Evolutionary conservation across 2,329 filamentous ascomycete species (phyloP), one percentile per base, ranked within the genome.

Genomic region (Pleurostoma richardsiae): DNA sequence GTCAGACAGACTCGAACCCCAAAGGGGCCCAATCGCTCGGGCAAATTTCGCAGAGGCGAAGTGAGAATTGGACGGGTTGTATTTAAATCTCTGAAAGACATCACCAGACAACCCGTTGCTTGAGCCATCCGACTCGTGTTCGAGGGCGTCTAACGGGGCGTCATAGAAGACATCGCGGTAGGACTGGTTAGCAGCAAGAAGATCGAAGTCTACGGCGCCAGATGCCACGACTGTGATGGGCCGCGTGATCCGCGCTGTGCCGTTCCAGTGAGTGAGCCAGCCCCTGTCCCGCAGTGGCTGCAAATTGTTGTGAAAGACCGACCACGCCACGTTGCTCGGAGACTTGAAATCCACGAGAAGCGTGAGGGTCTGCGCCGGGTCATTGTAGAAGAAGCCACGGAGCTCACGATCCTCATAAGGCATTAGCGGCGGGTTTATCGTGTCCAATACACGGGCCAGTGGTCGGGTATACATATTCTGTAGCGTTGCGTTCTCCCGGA

Each of bases 291-390:
- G 42, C 42, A 44, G 28, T 26, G 42, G 3, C 28, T 44, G n/a
- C 27, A 44, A 38, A 39, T 44, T 31, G 33, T 31, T 38, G 27
- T 11, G 4, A 28, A 44, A 26, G n/a, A 30, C 42, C 3, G 42
- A 31, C 29, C 38, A 44, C 10, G 42, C 27, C 33, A 30, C 42
- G n/a, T 28, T 28, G n/a, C 27, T 38, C n/a, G 42, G n/a, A 19
- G n/a, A 29, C 39, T 44, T 44, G n/a, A 44, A 39, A 19, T 44
- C 42, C 42, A 44, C 42, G 33, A 44, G 42, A 29, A 44, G 42
- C 10, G 39, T 38, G 10, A 44, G 33, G n/a, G 42, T 44, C 10
- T 44, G 42, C 27, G 38, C 28, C 29, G 42, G 42, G 27, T 8
- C 33, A 10, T 11, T 31, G 33, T 30, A 5, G 27, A 44, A 39